Conservation (phyloP, 179 eudicot species). For the Sideroxylon spinosum region DNA sequence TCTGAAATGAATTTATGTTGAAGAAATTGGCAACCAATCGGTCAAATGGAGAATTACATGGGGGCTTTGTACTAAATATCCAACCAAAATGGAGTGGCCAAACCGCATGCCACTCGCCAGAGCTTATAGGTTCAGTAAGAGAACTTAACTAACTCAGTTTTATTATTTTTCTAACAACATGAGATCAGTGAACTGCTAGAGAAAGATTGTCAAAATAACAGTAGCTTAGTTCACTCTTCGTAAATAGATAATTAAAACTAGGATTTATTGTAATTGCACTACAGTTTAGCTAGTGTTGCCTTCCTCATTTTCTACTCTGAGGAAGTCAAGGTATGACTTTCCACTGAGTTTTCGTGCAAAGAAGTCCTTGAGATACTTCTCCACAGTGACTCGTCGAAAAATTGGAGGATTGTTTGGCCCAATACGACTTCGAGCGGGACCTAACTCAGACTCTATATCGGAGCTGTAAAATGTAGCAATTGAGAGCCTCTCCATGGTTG, state of each 20-base stretch:
- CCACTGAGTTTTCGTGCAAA: conserved; percentile 42
- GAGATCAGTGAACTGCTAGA: too few species aligned
- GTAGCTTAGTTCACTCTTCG: not conserved
- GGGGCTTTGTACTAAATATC: too few species aligned
- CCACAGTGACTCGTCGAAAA: conserved; percentile 27
- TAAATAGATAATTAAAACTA: too few species aligned
- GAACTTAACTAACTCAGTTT: too few species aligned
- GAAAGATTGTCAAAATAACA: not conserved
- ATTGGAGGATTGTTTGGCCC: conserved; percentile 35
- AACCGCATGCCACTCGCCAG: too few species aligned
- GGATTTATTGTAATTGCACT: not conserved
- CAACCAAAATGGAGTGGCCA: too few species aligned
- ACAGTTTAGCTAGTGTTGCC: not conserved
- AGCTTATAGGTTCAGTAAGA: too few species aligned
- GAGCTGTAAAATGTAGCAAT: conserved; percentile 49
- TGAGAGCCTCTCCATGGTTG: conserved; percentile 41
- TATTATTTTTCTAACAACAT: too few species aligned
- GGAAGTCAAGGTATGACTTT: conserved; percentile 42
- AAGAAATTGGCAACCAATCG: too few species aligned
- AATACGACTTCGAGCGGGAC: conserved; percentile 43
- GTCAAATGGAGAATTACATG: too few species aligned
- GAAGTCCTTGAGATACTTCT: conserved; percentile 37
- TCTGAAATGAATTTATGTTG: too few species aligned
- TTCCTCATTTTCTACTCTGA: conserved; percentile 26
- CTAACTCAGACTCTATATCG: conserved; percentile 27